Evolutionary conservation across 2,329 filamentous ascomycete species (phyloP), one percentile per base, ranked within the genome.

Genomic region (Fusarium odoratissimum): DNA sequence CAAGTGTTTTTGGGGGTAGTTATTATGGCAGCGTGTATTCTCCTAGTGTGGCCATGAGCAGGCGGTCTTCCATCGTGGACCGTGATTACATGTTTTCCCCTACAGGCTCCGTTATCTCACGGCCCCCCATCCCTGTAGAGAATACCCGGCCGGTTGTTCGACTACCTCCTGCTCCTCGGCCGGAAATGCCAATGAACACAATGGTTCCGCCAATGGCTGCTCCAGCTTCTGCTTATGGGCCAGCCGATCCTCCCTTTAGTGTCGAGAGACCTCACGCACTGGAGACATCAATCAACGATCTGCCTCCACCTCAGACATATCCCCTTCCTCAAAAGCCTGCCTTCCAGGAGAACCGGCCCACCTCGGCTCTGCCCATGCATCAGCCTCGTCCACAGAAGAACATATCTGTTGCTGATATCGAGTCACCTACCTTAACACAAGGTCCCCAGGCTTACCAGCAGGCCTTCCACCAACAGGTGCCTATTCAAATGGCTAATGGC

Each of bases 381-480:
- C 96, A 98, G 80, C 96, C 96, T 64, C 92, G 94, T 58, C 95
- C 96, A 13, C 95, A 98, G 81, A 98, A 98, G 86, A 88, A 95
- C 10, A 94, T 98, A 37, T 98, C 95, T 14, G 91, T 98, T 65
- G 93, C 94, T 64, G 95, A 94, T 77, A 97, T 98, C 75, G 96
- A 98, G 81, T 93, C 93, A 12, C 94, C 95, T 8, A 91, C 89
- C 9, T 87, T 84, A 75, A 82, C 57, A 85, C 85, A 76, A 86
- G 74, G 84, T 90, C 82, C 44, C 37, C 93, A 94, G 77, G 93
- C 94, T 1, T 97, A 97, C 77, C 92, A 95, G 76, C 93, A 95
- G 79, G 93, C 95, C 0, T 98, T 98, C 86, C 95, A 97, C 75
- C 95, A 97, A 77, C 95, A 98, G 82, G 91, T 97, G n/a, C 95